Conservation (phyloP, 352 stramenopile genomes). For the Saprolegnia diclina region DNA sequence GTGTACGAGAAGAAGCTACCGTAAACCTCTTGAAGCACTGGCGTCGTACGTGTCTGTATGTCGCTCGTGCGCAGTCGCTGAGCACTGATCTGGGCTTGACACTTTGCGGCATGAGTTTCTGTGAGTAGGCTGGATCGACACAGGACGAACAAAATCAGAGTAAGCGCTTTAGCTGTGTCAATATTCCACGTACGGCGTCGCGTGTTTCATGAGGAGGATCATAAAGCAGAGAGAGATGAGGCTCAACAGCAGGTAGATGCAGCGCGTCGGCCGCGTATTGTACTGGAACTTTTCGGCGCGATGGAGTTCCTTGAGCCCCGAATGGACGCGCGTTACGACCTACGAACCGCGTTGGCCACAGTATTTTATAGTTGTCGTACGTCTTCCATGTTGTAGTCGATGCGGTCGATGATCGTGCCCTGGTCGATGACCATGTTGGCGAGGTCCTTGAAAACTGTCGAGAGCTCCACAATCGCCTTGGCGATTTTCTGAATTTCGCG, state of each 20-base stretch:
- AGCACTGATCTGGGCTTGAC: too few relatives aligned
- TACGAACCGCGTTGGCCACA: conserved; percentile 26
- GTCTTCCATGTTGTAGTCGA: conserved; percentile 86
- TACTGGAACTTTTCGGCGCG: conserved; percentile 55
- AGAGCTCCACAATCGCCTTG: conserved; percentile 55
- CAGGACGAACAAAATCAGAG: too few relatives aligned
- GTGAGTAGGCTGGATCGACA: too few relatives aligned
- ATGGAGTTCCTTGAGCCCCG: conserved; percentile 52
- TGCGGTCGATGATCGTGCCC: conserved; percentile 73
- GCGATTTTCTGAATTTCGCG: conserved; percentile 73
- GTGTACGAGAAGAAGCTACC: conserved; percentile 77
- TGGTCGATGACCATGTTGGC: conserved; percentile 80
- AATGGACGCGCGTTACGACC: conserved; percentile 54
- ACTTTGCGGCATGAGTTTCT: too few relatives aligned
- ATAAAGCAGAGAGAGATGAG: conserved; percentile 63
- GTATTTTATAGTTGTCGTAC: conserved; percentile 28
- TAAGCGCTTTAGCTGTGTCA: background rate
- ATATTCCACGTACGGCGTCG: background rate
- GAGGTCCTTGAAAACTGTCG: conserved; percentile 74
- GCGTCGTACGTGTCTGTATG: background rate
- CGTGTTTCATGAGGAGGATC: conserved; percentile 60
- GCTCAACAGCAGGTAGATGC: conserved; percentile 57
- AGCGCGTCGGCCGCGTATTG: conserved; percentile 62
- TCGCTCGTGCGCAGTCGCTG: background rate
- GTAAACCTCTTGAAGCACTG: background rate